Base-by-base conservation (phyloP, 2,329 filamentous ascomycete genomes). In the Cercospora nicotianae region DNA sequence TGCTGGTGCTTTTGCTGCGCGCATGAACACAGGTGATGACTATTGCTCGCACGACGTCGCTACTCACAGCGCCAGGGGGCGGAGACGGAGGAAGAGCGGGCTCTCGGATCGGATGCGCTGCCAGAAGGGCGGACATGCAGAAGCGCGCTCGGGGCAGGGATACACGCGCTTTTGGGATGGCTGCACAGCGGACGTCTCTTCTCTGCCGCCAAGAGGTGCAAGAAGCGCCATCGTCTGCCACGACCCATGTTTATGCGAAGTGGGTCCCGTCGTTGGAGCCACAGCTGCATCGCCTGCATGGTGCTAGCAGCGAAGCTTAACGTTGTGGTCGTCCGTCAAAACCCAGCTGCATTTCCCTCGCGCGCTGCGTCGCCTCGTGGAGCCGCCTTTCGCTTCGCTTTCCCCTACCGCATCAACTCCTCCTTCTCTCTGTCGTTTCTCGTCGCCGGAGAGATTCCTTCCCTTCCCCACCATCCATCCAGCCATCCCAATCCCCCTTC, bases 241-340 rank as follows among this genome's bases (percentile, higher is more conserved):
- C 53, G 26, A 33, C 53, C 53, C 53, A 58, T 58, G 53, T 33
- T n/a, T 26, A 10, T 33, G 30, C n/a, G 53, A 58, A 58, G 53
- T 33, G 53, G 53, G 26, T 53, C 48, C 48, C 48, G 48, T 53
- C 48, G 48, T 53, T 28, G 48, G 18, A 23, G 48, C 20, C 48
- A 53, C 36, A 42, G 36, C 36, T 42, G 36, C 36, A 51, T 51
- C 45, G 53, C 30, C 26, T 58, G 53, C 53, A 30, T 58, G 53
- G 20, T 58, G 53, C 53, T 31, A 58, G 30, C 53, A 28, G 53
- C 26, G 53, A 58, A 58, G 53, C 53, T 58, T 58, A 58, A 58
- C 30, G 30, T 20, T 58, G 53, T 58, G 53, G 18, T 55, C 51
- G 51, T 55, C 51, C 51, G 51, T 55, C 51, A 57, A 57, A 57